These are phyloP conservation scores for Metarhizium guizhouense DNA, from an alignment of 2,329 filamentous ascomycete genomes.

Conservation along the genomic window DNA sequence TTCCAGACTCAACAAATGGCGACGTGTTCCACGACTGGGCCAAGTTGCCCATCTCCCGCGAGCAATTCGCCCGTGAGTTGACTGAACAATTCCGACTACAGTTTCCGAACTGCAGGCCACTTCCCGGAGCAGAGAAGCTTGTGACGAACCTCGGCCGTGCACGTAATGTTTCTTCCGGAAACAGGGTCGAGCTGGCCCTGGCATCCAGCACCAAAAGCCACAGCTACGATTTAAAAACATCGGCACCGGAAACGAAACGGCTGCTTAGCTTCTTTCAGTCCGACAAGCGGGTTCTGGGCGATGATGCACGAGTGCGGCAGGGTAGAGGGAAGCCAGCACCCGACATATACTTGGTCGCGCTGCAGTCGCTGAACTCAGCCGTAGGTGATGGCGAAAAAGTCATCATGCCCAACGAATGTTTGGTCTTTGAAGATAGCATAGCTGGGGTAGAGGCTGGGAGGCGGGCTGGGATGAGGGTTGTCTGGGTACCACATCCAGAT, in stretches of 20 bases:
- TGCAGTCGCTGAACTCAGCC: neutral
- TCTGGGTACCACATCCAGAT: neutral
- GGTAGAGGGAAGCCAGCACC: neutral
- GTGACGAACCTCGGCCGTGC: neutral
- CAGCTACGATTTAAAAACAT: neutral
- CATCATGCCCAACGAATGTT: neutral
- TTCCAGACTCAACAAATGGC: neutral
- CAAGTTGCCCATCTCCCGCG: neutral
- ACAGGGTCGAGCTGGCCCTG: neutral
- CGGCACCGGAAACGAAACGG: neutral
- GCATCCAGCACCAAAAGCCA: neutral
- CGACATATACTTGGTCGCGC: neutral
- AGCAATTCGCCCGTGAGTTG: neutral
- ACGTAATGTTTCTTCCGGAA: neutral
- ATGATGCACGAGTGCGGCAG: neutral
- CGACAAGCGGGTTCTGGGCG: neutral
- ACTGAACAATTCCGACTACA: neutral
- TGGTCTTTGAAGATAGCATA: slow-evolving; percentile 2
- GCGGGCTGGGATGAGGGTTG: neutral
- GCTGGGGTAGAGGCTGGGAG: neutral
- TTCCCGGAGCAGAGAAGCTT: neutral
- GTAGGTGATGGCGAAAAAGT: neutral
- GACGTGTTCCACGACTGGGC: slow-evolving; percentile 1
- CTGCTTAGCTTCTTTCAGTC: neutral
- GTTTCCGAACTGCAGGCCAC: neutral